Conservation (phyloP, 1,284 basidiomycete genomes). For the Fomitopsis pinicola region DNA sequence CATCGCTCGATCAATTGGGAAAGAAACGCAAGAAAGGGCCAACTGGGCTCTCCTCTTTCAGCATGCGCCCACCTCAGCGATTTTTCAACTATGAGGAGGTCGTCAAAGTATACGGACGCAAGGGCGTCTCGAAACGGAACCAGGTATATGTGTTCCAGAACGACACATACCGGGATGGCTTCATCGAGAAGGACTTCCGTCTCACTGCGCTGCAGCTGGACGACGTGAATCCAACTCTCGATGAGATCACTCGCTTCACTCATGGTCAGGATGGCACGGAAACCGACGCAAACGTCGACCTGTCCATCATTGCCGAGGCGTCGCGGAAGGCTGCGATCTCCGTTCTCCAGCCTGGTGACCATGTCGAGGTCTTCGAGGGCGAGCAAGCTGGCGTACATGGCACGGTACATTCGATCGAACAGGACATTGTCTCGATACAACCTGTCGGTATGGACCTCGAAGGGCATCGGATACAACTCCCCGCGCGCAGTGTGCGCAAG, state of each 20-base stretch:
- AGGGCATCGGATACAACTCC: constrained; percentile 83
- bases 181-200: constrained; percentile 96
- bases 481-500: constrained; percentile 88
- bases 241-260: constrained; percentile 92
- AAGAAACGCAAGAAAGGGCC: constrained; percentile 70
- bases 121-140: constrained; percentile 69
- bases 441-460: constrained; percentile 81
- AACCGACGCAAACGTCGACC: constrained; percentile 62
- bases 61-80: constrained; percentile 83
- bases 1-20: constrained; percentile 45
- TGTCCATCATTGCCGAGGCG: constrained; percentile 85
- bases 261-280: constrained; percentile 63
- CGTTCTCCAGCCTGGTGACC: constrained; percentile 95
- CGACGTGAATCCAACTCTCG: constrained; percentile 92
- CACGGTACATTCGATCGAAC: constrained; percentile 84
- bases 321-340: constrained; percentile 83
- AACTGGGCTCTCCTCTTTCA: constrained; percentile 35
- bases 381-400: constrained; percentile 94
- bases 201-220: constrained; percentile 78
- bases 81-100: constrained; percentile 97
- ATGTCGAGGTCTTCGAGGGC: constrained; percentile 96
- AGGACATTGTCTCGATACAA: constrained; percentile 85
- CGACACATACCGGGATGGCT: constrained; percentile 93
- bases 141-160: constrained; percentile 83
- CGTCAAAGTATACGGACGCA: constrained; percentile 79